These are phyloP conservation scores for Crithidia thermophila DNA, from an alignment of 208 protist genomes.

Conservation along the genomic window DNA sequence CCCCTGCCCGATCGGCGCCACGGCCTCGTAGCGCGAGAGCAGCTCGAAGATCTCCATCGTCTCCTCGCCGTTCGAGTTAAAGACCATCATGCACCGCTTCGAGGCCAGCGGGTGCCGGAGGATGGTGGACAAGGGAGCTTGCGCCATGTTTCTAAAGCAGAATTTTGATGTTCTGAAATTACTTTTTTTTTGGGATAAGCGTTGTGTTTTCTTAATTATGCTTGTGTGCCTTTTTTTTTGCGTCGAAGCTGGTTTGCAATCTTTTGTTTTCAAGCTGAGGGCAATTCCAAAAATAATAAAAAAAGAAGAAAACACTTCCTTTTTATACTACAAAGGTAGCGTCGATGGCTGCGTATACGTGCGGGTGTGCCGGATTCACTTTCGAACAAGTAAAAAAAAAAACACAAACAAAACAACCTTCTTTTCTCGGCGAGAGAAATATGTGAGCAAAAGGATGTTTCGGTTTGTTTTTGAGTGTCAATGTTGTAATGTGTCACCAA, in stretches of 20 bases:
- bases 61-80: slow-evolving; percentile 48
- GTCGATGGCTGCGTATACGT: no score
- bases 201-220: not conserved
- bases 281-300: not conserved
- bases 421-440: no score
- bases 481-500: no score
- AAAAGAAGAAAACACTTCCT: slow-evolving; percentile 13
- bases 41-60: slow-evolving; percentile 79
- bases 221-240: not conserved
- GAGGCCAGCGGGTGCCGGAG: slow-evolving; percentile 77
- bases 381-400: no score
- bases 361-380: no score
- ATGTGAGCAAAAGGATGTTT: no score
- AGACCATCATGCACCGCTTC: slow-evolving; percentile 76
- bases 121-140: slow-evolving; percentile 37
- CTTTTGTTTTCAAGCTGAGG: not conserved
- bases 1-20: slow-evolving; percentile 66
- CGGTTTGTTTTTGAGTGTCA: no score
- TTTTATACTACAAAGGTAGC: no score
- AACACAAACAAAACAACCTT: no score
- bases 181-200: not conserved
- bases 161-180: not conserved
- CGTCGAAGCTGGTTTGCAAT: no score
- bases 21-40: slow-evolving; percentile 71
- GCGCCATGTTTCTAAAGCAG: slow-evolving; percentile 17